Conservation (phyloP, 2,329 filamentous ascomycete genomes). For the Ilyonectria robusta region DNA sequence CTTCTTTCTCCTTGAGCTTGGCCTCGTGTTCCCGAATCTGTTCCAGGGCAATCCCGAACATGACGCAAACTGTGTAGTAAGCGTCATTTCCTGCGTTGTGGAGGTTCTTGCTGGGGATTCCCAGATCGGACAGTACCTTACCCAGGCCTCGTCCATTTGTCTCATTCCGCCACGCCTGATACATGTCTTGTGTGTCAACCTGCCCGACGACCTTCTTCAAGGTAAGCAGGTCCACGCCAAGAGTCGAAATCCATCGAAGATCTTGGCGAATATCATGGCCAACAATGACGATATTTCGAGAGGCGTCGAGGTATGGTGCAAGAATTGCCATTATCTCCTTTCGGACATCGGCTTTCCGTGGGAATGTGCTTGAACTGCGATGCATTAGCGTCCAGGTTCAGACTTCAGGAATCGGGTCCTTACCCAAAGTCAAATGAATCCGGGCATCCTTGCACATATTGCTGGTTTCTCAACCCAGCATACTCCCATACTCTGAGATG, state of each 20-base stretch:
- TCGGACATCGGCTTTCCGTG: conserved; percentile 52
- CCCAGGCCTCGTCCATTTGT: conserved; percentile 69
- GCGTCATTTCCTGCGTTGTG: conserved; percentile 94
- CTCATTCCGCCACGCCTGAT: conserved; percentile 72
- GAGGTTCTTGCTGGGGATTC: conserved; percentile 74
- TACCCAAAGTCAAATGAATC: conserved; percentile 83
- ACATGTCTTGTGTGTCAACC: conserved; percentile 82
- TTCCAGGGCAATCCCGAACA: conserved; percentile 66
- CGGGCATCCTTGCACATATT: conserved; percentile 81
- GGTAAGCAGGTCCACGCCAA: conserved; percentile 74
- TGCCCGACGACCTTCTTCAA: conserved; percentile 70
- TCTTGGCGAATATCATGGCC: conserved; percentile 82
- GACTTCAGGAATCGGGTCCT: conserved; percentile 38
- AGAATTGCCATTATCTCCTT: conserved; percentile 56
- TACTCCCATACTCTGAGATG: conserved; percentile 86
- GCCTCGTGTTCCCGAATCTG: conserved; percentile 40
- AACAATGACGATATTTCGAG: conserved; percentile 77
- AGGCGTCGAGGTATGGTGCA: conserved; percentile 44
- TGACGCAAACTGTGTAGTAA: conserved; percentile 80
- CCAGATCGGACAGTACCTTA: conserved; percentile 74
- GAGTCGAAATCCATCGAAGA: conserved; percentile 73
- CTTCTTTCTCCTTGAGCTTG: conserved; percentile 25
- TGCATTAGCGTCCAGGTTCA: conserved; percentile 23
- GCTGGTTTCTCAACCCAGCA: conserved; percentile 73
- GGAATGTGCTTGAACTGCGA: conserved; percentile 59